A percentile compares a stretch with the other conserved stretches of the same genome.
phyloP scores from a whole-genome alignment of 768 basidiomycete genomes.

The Lentinula edodes region DNA sequence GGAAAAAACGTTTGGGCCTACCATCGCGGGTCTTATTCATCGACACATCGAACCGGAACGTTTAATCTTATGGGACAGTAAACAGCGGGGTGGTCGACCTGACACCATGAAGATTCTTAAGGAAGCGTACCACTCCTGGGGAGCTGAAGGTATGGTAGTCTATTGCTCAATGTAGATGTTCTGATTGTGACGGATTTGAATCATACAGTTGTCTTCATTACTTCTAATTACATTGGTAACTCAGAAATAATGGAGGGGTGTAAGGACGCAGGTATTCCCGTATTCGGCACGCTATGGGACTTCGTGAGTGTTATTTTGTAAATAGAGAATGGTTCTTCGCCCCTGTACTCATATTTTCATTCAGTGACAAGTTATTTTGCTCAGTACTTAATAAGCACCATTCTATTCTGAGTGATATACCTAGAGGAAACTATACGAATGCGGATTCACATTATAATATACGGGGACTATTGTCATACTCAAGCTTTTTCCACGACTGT shows the following conservation, averaged over 20 bases:
- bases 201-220: constrained; percentile 68
- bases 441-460: background rate
- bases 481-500: background rate
- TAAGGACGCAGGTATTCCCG: constrained; percentile 62
- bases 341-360: background rate
- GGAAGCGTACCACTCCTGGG: constrained; percentile 63
- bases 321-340: background rate
- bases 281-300: constrained; percentile 69
- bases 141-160: constrained; percentile 51
- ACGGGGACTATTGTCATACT: background rate
- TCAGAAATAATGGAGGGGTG: constrained; percentile 76
- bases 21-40: constrained; percentile 68
- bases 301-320: constrained; percentile 31
- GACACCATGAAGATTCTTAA: constrained; percentile 73
- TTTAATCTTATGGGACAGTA: constrained; percentile 73
- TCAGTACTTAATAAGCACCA: background rate
- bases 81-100: constrained; percentile 65
- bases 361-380: background rate
- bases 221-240: constrained; percentile 78
- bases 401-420: background rate
- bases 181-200: too few species aligned
- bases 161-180: too few species aligned
- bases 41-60: constrained; percentile 70
- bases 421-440: background rate
- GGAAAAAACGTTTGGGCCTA: constrained; percentile 66